These are phyloP conservation scores for Leccinum imitatum DNA, from an alignment of 768 basidiomycete species.

Conservation along the genomic window DNA sequence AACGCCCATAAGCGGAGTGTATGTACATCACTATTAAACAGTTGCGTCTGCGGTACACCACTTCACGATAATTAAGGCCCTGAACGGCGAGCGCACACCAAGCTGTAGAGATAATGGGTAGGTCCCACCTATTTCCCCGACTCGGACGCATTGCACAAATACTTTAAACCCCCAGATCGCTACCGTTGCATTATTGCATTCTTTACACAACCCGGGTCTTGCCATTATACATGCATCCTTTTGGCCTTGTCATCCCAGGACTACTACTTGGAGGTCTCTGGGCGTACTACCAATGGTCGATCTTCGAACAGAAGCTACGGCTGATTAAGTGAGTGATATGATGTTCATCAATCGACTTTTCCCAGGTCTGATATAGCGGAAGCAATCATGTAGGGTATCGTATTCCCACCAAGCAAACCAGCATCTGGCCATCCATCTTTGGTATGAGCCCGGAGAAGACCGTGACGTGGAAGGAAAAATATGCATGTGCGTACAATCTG, in stretches of 20 bases:
- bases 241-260: background rate
- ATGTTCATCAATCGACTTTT: background rate
- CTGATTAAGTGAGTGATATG: background rate
- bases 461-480: background rate
- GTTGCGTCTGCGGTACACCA: too few species aligned
- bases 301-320: background rate
- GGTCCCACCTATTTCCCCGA: background rate
- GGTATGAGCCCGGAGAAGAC: background rate
- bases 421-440: background rate
- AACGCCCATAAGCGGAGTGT: too few species aligned
- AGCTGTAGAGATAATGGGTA: background rate
- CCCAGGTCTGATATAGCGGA: background rate
- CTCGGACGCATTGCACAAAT: background rate
- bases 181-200: background rate
- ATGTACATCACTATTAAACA: too few species aligned
- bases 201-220: background rate
- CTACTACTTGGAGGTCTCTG: background rate
- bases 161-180: background rate
- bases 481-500: background rate
- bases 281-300: background rate
- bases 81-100: too few species aligned
- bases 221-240: background rate
- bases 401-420: background rate
- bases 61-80: too few species aligned
- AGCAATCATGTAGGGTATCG: background rate